Evolutionary conservation across 1,139 yeast genomes (phyloP), one percentile per base, ranked within the genome.

Genomic region (Diutina mesorugosa): DNA sequence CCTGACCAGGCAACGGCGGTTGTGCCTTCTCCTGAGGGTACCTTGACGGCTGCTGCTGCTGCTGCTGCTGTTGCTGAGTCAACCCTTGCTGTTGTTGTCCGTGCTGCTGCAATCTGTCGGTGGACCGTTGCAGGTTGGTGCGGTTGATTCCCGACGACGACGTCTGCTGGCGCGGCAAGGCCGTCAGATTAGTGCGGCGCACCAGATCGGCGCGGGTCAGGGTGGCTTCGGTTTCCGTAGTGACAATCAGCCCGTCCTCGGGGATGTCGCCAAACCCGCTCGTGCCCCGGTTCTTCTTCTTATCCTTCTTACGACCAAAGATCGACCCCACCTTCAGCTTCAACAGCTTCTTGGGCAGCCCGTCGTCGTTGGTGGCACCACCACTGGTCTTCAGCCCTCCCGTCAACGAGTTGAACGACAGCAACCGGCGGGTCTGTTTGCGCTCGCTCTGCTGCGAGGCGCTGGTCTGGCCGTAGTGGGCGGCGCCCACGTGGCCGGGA

Each of bases 271-370:
- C 35, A 12, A 30, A 30, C 28, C 41, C 53, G 8, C 32, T 8
- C 4, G 28, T 38, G 6, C 35, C 41, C 6, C 18, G 32, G 53
- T 18, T 9, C 53, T 50, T 50, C 28, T 50, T 50, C 29, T 50
- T 32, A n/a, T 50, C 45, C 53, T 50, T 50, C 16, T 50, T 50
- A 4, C 53, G 53, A 21, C 53, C 53, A 32, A 50, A 50, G n/a
- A 50, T 28, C 53, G 32, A 38, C n/a, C 53, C 53, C 28, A 50
- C 53, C 53, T 50, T 50, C 53, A 50, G 53, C 45, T 50, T 50
- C 35, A 50, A 50, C 28, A 29, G 18, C 45, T 32, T 30, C 29
- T 50, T 50, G 7, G 32, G 41, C 41, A 35, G 41, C n/a, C n/a
- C 41, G 8, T 50, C 45, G 28, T 50, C 53, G 5, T 18, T 8